Conservation (phyloP, 768 basidiomycete genomes). For the Kwoniella shandongensis region DNA sequence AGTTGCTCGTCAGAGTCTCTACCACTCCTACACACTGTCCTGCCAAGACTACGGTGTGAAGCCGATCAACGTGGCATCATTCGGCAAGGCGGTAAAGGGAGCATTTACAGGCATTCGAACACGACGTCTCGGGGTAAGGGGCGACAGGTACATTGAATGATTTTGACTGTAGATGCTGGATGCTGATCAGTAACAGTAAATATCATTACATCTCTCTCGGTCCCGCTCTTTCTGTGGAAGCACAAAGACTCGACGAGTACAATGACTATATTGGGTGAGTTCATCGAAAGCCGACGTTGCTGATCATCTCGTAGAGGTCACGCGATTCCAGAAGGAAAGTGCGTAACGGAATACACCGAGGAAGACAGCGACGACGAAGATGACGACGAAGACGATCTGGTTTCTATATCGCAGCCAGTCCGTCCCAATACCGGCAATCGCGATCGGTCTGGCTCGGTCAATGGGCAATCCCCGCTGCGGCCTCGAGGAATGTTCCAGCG, state of each 20-base stretch:
- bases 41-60: constrained; percentile 91
- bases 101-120: constrained; percentile 96
- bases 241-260: constrained; percentile 48
- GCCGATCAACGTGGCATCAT: constrained; percentile 91
- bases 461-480: too few relatives aligned
- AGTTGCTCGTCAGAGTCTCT: constrained; percentile 89
- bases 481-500: too few relatives aligned
- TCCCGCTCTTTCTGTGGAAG: constrained; percentile 35
- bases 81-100: constrained; percentile 89
- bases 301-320: constrained; percentile 54
- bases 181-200: constrained; percentile 73
- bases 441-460: too few relatives aligned
- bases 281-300: constrained; percentile 37
- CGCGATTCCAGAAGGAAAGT: constrained; percentile 59
- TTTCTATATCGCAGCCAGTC: too few relatives aligned
- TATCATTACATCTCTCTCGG: constrained; percentile 65
- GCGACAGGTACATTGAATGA: constrained; percentile 58
- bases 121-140: constrained; percentile 82
- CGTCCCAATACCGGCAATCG: too few relatives aligned
- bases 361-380: constrained; percentile 80
- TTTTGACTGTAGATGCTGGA: constrained; percentile 3
- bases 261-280: constrained; percentile 49
- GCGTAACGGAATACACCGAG: constrained; percentile 56
- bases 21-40: constrained; percentile 85
- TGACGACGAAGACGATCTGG: constrained; percentile 69